phyloP scores from a whole-genome alignment of 148 eudicot genomes.

The Rhododendron vialii region DNA sequence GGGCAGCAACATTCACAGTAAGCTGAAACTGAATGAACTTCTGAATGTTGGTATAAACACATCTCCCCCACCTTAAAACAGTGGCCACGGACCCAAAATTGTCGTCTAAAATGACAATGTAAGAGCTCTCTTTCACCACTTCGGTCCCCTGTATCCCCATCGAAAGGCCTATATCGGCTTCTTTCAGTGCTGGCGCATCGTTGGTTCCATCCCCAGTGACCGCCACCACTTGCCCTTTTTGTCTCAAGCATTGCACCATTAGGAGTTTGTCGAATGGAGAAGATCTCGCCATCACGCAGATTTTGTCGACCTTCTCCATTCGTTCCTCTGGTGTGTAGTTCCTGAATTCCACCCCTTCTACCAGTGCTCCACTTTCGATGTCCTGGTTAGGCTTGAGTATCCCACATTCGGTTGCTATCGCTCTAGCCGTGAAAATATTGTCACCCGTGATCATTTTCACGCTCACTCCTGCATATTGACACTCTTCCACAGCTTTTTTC shows the following conservation, averaged over 20 bases:
- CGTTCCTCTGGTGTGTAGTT: conserved; percentile 12
- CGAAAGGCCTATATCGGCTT: conserved; percentile 16
- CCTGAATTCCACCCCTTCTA: conserved; percentile 12
- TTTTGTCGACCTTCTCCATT: conserved; percentile 12
- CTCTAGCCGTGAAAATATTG: conserved; percentile 12
- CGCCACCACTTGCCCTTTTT: conserved; percentile 19
- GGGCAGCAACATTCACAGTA: conserved; percentile 11
- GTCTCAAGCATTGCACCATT: conserved; percentile 15
- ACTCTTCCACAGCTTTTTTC: conserved; percentile 12
- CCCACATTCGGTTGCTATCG: conserved; percentile 23
- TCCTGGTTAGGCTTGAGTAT: conserved; percentile 9
- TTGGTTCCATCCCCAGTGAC: conserved; percentile 16
- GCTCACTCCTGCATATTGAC: conserved; percentile 5
- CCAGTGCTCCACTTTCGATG: neutral
- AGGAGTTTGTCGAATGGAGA: conserved; percentile 5
- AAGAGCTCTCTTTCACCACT: conserved; percentile 7
- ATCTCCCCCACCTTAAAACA: conserved; percentile 17
- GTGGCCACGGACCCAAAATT: conserved; percentile 1
- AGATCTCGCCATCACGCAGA: conserved; percentile 20
- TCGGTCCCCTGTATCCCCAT: conserved; percentile 13
- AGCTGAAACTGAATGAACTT: conserved; percentile 19
- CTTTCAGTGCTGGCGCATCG: conserved; percentile 8
- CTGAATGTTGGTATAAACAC: conserved; percentile 4
- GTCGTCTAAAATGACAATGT: conserved; percentile 11
- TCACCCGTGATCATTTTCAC: conserved; percentile 21